phyloP scores from a whole-genome alignment of 1,139 yeast genomes.

The Wickerhamomyces sp. region DNA sequence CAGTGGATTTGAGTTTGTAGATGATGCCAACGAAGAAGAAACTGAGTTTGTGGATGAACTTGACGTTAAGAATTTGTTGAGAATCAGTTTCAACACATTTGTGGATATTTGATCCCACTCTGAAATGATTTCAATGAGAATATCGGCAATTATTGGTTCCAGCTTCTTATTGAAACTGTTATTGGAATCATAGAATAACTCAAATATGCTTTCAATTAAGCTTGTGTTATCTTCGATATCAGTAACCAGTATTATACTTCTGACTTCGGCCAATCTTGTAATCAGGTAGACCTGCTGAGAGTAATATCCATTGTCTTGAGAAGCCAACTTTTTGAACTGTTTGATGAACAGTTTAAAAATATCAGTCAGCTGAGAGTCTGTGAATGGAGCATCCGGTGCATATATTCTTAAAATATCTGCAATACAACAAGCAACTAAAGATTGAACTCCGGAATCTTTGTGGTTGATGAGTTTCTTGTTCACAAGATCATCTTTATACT shows the following conservation, averaged over 20 bases:
- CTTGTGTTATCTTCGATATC: conserved; percentile 64
- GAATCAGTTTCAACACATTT: conserved; percentile 54
- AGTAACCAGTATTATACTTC: conserved; percentile 72
- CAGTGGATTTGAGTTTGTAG: conserved; percentile 49
- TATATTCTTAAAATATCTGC: conserved; percentile 71
- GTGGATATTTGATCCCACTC: conserved; percentile 71
- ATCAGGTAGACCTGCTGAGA: conserved; percentile 63
- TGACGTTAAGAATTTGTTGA: conserved; percentile 37
- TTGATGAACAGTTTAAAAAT: conserved; percentile 59
- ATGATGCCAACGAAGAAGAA: conserved; percentile 26
- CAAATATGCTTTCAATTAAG: conserved; percentile 53
- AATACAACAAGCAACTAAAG: conserved; percentile 67
- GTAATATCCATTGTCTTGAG: conserved; percentile 59
- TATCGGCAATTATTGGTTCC: conserved; percentile 60
- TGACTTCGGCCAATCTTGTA: conserved; percentile 68
- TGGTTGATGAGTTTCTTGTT: conserved; percentile 56
- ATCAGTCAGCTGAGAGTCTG: conserved; percentile 54
- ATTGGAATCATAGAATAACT: conserved; percentile 54
- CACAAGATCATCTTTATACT: conserved; percentile 47
- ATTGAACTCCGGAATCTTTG: conserved; percentile 65
- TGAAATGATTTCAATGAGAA: conserved; percentile 70
- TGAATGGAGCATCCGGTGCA: conserved; percentile 92
- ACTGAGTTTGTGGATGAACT: conserved; percentile 22
- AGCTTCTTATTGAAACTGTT: conserved; percentile 35
- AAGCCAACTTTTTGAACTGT: conserved; percentile 55